These are phyloP conservation scores for Oryza officinalis DNA, from an alignment of 176 grass and related monocot species.

Conservation along the genomic window DNA sequence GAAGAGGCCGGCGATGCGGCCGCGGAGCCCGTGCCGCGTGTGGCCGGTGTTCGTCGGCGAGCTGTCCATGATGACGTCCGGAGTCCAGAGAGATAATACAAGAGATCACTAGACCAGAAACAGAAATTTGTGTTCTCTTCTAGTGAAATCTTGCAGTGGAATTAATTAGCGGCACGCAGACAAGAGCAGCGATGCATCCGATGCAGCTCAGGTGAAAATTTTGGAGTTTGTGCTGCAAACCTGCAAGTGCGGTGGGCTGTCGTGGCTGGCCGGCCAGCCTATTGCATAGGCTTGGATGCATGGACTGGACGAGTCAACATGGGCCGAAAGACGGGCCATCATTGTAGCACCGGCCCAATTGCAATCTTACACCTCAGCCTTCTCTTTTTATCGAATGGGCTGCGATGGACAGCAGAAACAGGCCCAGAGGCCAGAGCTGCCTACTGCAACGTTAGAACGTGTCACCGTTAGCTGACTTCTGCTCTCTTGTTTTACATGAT, in stretches of 20 bases:
- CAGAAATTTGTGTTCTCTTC: not conserved
- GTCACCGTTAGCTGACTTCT: too few relatives aligned
- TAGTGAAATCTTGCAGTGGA: not conserved
- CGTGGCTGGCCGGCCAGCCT: not conserved
- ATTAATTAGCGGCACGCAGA: not conserved
- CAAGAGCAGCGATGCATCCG: slow-evolving; percentile 38
- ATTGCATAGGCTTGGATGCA: not conserved
- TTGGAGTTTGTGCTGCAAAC: not conserved
- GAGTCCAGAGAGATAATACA: not conserved
- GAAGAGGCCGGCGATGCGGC: slow-evolving; percentile 41
- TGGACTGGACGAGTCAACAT: not conserved
- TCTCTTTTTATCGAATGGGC: too few relatives aligned
- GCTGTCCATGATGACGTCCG: not conserved
- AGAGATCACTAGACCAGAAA: not conserved
- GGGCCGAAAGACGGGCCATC: not conserved
- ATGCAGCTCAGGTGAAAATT: not conserved
- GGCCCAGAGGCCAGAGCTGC: too few relatives aligned
- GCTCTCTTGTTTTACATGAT: too few relatives aligned
- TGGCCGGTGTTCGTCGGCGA: not conserved
- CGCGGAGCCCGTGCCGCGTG: slow-evolving; percentile 12
- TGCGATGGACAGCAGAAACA: not conserved
- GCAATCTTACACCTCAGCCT: too few relatives aligned
- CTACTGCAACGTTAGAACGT: too few relatives aligned
- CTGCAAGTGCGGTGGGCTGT: too few relatives aligned
- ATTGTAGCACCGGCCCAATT: not conserved